Base-by-base conservation (phyloP, 106 monocot genomes). In the Acorus calamus region DNA sequence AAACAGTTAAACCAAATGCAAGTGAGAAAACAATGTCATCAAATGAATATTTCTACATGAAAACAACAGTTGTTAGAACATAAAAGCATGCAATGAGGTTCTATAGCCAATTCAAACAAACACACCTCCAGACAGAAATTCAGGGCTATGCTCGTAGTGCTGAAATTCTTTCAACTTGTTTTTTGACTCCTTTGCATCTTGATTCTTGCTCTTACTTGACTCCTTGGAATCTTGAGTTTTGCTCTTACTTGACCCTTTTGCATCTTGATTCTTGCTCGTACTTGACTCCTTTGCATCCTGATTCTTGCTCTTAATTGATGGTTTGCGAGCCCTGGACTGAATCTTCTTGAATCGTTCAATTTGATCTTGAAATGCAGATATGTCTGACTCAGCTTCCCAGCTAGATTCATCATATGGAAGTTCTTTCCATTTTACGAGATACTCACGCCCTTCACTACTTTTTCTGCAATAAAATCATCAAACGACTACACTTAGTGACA, bases 371-470 rank as follows among this genome's bases (percentile, higher is more conserved):
- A 98, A 98, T 9, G 73, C 68, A 70, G 85, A 88, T 71, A 98
- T 88, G 55, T 98, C 92, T 2, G 87, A 83, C 63, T 77, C 76
- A 49, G 56, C 52, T 70, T 98, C 98, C 98, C 98, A 98, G 10
- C 83, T 88, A 60, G 88, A 92, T 71, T 98, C 84, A 75, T 98
- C 98, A 57, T 98, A 91, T 2, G 78, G 67, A 74, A 98, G 88
- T 46, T 98, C 98, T 66, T 88, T 98, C 98, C 98, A 98, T 81
- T 98, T 98, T 11, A 98, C 85, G 50, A 81, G 77, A 79, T 92
- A 98, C 49, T 88, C 80, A 12, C 77, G 77, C 67, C 73, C 77
- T 67, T 86, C 88, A 44, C 65, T 71, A 65, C 41, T 66, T 77
- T 81, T 98, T 74, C 98, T 98, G 77, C 44, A 67, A 63, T 47